phyloP scores from a whole-genome alignment of 1,139 yeast species.

The Magnusiomyces ingens region DNA sequence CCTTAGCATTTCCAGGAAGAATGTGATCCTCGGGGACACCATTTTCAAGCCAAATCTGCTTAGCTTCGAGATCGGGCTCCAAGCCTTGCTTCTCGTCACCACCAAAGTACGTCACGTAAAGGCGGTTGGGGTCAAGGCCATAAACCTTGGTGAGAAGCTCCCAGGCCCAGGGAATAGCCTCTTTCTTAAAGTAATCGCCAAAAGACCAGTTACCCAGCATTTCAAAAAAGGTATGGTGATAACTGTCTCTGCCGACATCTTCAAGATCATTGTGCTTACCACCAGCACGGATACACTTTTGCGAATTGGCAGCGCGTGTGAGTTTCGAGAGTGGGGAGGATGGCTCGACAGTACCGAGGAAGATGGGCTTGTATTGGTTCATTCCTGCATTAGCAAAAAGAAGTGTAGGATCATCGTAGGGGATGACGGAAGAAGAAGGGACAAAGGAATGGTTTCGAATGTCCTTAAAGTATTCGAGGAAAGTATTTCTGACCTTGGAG shows the following conservation, averaged over 20 bases:
- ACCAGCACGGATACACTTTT: conserved; percentile 98
- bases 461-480: conserved; percentile 67
- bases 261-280: conserved; percentile 96
- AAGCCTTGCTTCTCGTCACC: conserved; percentile 83
- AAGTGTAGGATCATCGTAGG: conserved; percentile 95
- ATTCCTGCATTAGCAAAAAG: conserved; percentile 96
- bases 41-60: conserved; percentile 71
- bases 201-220: conserved; percentile 99
- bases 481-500: conserved; percentile 68
- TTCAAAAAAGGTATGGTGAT: conserved; percentile 97
- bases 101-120: conserved; percentile 92
- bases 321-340: conserved; percentile 75
- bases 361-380: conserved; percentile 97
- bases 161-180: conserved; percentile 87
- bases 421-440: conserved; percentile 91
- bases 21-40: conserved; percentile 93
- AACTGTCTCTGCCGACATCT: conserved; percentile 96
- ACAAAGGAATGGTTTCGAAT: conserved; percentile 64
- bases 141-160: conserved; percentile 79
- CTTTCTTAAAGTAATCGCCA: conserved; percentile 95
- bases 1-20: conserved; percentile 81
- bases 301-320: conserved; percentile 90
- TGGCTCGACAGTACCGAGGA: conserved; percentile 95
- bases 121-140: conserved; percentile 66
- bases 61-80: conserved; percentile 91